phyloP scores from a whole-genome alignment of 805 yeast genomes.

The Candida cerambycidarum region DNA sequence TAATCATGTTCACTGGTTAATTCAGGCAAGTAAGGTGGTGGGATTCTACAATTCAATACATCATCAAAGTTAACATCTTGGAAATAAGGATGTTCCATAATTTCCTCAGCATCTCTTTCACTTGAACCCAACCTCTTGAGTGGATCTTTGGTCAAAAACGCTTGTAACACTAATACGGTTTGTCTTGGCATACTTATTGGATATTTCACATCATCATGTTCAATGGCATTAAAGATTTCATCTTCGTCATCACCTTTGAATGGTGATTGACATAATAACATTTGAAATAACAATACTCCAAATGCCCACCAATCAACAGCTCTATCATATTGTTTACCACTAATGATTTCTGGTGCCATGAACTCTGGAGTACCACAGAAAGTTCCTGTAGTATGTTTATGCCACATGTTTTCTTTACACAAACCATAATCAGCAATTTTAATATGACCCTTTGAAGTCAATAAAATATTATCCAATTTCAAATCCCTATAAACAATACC shows the following conservation, averaged over 20 bases:
- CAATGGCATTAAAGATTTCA: constrained; percentile 94
- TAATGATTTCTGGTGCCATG: constrained; percentile 97
- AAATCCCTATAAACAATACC: constrained; percentile 96
- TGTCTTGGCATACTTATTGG: constrained; percentile 98
- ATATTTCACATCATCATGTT: constrained; percentile 93
- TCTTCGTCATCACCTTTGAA: constrained; percentile 97
- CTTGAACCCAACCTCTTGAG: constrained; percentile 80
- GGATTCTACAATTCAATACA: constrained; percentile 64
- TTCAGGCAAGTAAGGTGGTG: constrained; percentile 90
- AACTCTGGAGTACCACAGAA: constrained; percentile 99
- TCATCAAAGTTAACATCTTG: constrained; percentile 88
- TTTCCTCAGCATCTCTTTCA: constrained; percentile 84
- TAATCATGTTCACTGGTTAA: constrained; percentile 86
- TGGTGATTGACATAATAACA: constrained; percentile 95
- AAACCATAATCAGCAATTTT: constrained; percentile 97
- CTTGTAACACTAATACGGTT: constrained; percentile 90
- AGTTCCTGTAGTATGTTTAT: constrained; percentile 81
- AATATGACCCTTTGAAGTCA: constrained; percentile 89
- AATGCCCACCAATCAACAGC: constrained; percentile 99
- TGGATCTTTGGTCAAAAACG: constrained; percentile 88
- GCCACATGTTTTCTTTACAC: constrained; percentile 92
- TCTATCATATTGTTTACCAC: constrained; percentile 88
- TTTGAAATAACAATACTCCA: constrained; percentile 94
- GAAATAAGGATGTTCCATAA: constrained; percentile 95
- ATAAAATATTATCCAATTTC: constrained; percentile 89